Conservation (phyloP, 2,329 filamentous ascomycete species). For the Fusarium xylarioides region DNA sequence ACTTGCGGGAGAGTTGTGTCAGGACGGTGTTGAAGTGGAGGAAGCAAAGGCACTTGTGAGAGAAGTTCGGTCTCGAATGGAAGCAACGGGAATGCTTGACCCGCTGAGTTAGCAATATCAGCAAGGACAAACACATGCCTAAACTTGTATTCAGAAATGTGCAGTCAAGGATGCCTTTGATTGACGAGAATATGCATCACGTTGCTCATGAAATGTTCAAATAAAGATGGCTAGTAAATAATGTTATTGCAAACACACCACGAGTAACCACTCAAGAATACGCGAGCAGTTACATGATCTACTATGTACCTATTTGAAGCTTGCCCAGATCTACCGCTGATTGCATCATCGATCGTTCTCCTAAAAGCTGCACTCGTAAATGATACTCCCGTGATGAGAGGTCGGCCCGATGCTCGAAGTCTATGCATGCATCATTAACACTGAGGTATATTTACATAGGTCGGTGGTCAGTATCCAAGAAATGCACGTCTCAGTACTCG, state of each 20-base stretch:
- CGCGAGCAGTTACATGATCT: neutral
- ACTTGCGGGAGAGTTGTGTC: conserved; percentile 88
- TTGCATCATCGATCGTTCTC: neutral
- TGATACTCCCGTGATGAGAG: neutral
- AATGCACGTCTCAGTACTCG: neutral
- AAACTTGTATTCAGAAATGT: neutral
- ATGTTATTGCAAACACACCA: neutral
- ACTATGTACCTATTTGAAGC: neutral
- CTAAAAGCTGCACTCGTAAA: neutral
- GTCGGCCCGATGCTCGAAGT: conserved; percentile 24
- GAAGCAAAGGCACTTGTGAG: conserved; percentile 93
- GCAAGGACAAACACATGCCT: conserved; percentile 14
- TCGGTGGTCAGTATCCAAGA: neutral
- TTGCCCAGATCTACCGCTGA: conserved; percentile 9
- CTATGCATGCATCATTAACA: neutral
- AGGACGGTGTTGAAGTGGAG: conserved; percentile 95
- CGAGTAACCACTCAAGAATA: neutral
- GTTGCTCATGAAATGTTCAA: conserved; percentile 19
- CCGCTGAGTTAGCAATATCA: conserved; percentile 35
- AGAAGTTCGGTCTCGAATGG: conserved; percentile 82
- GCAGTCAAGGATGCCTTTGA: neutral
- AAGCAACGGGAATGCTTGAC: conserved; percentile 53
- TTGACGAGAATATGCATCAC: conserved; percentile 20
- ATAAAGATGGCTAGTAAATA: neutral
- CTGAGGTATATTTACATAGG: neutral